Evolutionary conservation across 1,284 basidiomycete species (phyloP).

Genomic region (Lentinus polychrous): DNA sequence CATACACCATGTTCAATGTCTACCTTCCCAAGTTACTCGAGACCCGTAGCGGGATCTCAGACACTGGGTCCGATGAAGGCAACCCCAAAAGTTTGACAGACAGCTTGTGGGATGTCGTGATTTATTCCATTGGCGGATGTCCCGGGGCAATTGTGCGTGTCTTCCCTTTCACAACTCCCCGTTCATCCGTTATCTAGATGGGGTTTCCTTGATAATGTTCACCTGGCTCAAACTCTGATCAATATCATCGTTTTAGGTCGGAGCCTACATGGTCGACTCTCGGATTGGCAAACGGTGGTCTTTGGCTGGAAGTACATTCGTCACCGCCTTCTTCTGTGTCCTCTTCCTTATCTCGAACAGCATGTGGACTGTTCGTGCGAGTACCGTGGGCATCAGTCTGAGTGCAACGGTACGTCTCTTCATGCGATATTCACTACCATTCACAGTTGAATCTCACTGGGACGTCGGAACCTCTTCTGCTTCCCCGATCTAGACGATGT

Average conservation of each 20-base stretch:
- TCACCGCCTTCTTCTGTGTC: conserved; percentile 77
- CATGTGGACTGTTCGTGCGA: conserved; percentile 63
- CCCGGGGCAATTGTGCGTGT: conserved; percentile 73
- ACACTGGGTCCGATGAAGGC: conserved; percentile 18
- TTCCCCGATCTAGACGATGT: conserved; percentile 61
- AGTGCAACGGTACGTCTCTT: conserved; percentile 61
- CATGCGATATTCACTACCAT: neutral
- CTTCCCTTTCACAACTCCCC: neutral
- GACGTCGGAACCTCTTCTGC: neutral
- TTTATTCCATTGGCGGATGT: conserved; percentile 80
- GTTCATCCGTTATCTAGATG: conserved; percentile 2
- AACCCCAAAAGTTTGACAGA: conserved; percentile 48
- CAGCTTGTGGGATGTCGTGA: conserved; percentile 77
- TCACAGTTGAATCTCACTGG: neutral
- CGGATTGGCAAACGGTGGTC: conserved; percentile 73
- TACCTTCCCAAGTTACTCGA: conserved; percentile 90
- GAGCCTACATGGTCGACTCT: conserved; percentile 80
- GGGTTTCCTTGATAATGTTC: neutral
- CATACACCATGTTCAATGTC: conserved; percentile 96
- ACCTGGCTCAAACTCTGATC: no score
- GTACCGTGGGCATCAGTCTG: conserved; percentile 76
- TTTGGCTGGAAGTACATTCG: conserved; percentile 73
- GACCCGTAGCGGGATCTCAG: conserved; percentile 31
- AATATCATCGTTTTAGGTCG: neutral
- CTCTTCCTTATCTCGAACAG: conserved; percentile 63